phyloP scores from a whole-genome alignment of 2,329 filamentous ascomycete genomes.

The Phaeoacremonium minimum region DNA sequence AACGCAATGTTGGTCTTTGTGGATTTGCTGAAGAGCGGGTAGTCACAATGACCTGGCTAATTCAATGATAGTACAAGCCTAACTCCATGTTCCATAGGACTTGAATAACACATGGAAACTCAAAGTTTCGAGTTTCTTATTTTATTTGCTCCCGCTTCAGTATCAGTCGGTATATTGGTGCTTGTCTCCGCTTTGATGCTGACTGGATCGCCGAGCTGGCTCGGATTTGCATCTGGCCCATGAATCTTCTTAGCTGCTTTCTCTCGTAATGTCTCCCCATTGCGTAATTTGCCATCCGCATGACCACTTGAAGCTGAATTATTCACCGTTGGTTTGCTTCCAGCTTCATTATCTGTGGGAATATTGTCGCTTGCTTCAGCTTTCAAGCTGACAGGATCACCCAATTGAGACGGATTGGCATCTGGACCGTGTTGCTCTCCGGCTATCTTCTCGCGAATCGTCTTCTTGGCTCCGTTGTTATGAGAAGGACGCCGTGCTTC shows the following conservation, averaged over 20 bases:
- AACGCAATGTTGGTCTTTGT: too few relatives aligned
- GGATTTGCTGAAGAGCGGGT: too few relatives aligned
- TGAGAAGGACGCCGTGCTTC: too few relatives aligned
- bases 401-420: conserved; percentile 4
- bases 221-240: conserved; percentile 8
- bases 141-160: conserved; percentile 6
- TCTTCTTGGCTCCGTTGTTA: too few relatives aligned
- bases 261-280: conserved; percentile 7
- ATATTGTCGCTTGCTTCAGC: conserved; percentile 4
- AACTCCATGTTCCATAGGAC: too few relatives aligned
- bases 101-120: too few relatives aligned
- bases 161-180: conserved; percentile 6
- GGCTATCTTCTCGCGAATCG: conserved; percentile 6
- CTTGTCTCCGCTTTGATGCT: conserved; percentile 9
- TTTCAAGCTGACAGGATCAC: conserved; percentile 5
- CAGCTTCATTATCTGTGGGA: conserved; percentile 1
- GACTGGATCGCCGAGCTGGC: conserved; percentile 8
- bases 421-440: conserved; percentile 4
- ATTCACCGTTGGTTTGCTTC: too few relatives aligned
- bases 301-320: too few relatives aligned
- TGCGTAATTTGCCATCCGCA: too few relatives aligned
- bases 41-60: too few relatives aligned
- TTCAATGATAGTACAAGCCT: too few relatives aligned
- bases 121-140: too few relatives aligned
- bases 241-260: conserved; percentile 8